These are phyloP conservation scores for Leptosphaerulina australis DNA, from an alignment of 2,329 filamentous ascomycete species.

Conservation along the genomic window DNA sequence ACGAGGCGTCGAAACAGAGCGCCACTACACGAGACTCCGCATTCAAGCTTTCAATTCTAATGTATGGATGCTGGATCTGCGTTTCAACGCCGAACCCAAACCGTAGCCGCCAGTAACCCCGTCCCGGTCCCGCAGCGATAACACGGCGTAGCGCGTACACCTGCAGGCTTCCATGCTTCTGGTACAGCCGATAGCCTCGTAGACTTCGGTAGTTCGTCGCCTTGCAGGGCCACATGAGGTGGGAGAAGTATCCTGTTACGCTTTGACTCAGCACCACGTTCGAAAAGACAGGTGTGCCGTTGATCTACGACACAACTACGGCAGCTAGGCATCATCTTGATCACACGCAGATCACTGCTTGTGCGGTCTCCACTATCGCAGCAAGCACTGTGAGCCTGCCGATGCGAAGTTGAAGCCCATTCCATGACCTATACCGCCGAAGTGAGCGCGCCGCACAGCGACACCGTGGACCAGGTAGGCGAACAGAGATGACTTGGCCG, in stretches of 20 bases:
- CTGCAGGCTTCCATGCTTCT: conserved; percentile 26
- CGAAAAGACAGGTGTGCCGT: conserved; percentile 27
- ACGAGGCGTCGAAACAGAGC: conserved; percentile 43
- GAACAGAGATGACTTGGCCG: conserved; percentile 19
- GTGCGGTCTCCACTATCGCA: conserved; percentile 14
- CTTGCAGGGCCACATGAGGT: conserved; percentile 22
- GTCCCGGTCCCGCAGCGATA: conserved; percentile 31
- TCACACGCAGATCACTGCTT: conserved; percentile 18
- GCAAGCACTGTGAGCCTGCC: conserved; percentile 34
- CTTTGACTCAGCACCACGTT: no score
- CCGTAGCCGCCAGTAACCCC: conserved; percentile 44
- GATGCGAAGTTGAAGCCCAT: conserved; percentile 22
- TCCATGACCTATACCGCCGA: conserved; percentile 16
- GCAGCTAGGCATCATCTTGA: conserved; percentile 32
- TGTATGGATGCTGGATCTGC: conserved; percentile 40
- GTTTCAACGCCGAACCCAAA: conserved; percentile 45
- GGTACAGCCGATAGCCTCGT: conserved; percentile 16
- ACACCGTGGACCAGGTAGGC: conserved; percentile 8
- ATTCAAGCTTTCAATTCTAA: conserved; percentile 44
- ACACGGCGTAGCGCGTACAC: conserved; percentile 35
- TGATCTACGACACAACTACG: conserved; percentile 34
- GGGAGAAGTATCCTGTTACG: conserved; percentile 7
- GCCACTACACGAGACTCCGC: conserved; percentile 39
- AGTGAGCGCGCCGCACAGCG: conserved; percentile 28
- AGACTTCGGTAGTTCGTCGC: conserved; percentile 17